Evolutionary conservation across 208 protist species (phyloP).

Genomic region (Wallacemonas sp.): DNA sequence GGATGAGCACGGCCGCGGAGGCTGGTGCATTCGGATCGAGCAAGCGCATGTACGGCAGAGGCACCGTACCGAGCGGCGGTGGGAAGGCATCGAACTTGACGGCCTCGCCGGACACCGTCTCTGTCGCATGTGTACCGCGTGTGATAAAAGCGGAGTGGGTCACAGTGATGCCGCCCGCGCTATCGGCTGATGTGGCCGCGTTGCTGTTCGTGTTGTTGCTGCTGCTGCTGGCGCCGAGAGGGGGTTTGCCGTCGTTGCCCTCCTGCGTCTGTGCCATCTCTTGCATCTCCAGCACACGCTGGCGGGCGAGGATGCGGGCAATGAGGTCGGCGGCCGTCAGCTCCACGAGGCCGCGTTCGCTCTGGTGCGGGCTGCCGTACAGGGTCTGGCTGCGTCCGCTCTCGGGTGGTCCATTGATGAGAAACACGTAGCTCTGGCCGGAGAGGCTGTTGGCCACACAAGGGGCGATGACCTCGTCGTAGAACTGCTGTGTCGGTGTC

Average conservation of each 20-base stretch:
- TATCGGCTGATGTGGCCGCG: too few relatives aligned
- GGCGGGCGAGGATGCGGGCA: slow-evolving; percentile 38
- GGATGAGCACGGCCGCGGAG: slow-evolving; percentile 54
- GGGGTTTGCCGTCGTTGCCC: neutral
- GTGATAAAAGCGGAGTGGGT: slow-evolving; percentile 82
- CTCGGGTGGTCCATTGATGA: slow-evolving; percentile 71
- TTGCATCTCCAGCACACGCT: slow-evolving; percentile 15
- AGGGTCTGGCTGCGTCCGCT: slow-evolving; percentile 87
- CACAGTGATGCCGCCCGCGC: slow-evolving; percentile 52
- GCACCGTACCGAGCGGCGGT: slow-evolving; percentile 64
- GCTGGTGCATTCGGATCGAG: slow-evolving; percentile 47
- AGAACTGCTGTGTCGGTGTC: slow-evolving; percentile 64
- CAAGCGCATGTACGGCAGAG: slow-evolving; percentile 73
- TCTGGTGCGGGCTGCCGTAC: slow-evolving; percentile 84
- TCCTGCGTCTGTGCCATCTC: neutral
- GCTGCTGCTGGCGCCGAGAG: neutral
- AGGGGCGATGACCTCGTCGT: slow-evolving; percentile 77
- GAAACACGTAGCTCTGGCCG: slow-evolving; percentile 85
- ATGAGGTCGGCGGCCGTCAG: slow-evolving; percentile 75
- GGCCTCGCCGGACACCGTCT: slow-evolving; percentile 57
- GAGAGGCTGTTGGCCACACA: slow-evolving; percentile 77
- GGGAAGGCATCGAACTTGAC: slow-evolving; percentile 77
- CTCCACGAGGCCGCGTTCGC: slow-evolving; percentile 80
- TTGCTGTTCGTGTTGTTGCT: too few relatives aligned
- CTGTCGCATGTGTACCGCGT: slow-evolving; percentile 56